A percentile compares a stretch with the other conserved stretches of the same genome.
Conservation (phyloP, 805 yeast genomes). For the Barnettozyma salicaria region DNA sequence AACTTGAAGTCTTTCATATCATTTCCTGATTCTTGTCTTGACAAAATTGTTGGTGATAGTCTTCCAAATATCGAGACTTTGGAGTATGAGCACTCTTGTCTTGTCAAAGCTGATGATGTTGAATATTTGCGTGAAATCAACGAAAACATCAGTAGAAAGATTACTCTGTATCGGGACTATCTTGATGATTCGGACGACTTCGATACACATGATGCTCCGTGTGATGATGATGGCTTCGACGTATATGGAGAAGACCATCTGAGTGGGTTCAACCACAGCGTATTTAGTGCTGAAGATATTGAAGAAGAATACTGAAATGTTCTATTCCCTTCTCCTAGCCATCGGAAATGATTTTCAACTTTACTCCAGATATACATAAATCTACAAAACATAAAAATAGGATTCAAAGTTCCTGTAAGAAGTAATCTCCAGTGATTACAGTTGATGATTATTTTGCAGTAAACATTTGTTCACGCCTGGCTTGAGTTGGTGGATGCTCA, state of each 20-base stretch:
- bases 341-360: no score
- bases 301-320: slow-evolving; percentile 9
- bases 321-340: neutral
- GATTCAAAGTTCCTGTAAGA: no score
- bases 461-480: no score
- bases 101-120: neutral
- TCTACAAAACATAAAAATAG: neutral
- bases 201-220: neutral
- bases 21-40: slow-evolving; percentile 3
- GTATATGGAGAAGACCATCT: no score
- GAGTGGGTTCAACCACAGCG: no score
- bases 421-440: no score
- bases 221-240: neutral
- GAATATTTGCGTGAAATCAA: slow-evolving; percentile 4
- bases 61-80: slow-evolving; percentile 2
- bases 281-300: slow-evolving; percentile 8
- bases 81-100: slow-evolving; percentile 3
- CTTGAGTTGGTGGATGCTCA: no score
- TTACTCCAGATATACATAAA: no score
- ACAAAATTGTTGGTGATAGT: slow-evolving; percentile 3
- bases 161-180: neutral
- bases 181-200: slow-evolving; percentile 2
- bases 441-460: no score
- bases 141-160: neutral
- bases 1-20: slow-evolving; percentile 2